Evolutionary conservation across 1,284 basidiomycete species (phyloP).

Genomic region (Athelia sp.): DNA sequence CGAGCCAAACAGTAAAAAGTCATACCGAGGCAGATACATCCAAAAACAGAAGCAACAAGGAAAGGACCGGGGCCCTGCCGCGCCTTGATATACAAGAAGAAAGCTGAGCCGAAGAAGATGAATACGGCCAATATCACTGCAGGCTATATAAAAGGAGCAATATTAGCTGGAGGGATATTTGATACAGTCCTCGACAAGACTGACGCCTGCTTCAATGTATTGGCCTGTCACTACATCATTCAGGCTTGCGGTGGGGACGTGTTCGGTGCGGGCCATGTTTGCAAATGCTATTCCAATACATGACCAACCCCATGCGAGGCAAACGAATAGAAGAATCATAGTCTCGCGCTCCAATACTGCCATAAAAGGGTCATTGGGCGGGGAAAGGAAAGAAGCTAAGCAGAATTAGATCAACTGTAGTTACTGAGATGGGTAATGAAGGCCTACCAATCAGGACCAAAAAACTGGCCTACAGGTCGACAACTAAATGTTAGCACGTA

Average conservation of each 20-base stretch:
- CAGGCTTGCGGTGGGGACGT: slow-evolving; percentile 33
- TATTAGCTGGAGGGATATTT: background rate
- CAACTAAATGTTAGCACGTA: slow-evolving; percentile 5
- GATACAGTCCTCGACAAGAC: slow-evolving; percentile 14
- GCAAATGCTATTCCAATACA: slow-evolving; percentile 66
- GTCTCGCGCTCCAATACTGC: slow-evolving; percentile 67
- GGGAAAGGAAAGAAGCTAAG: slow-evolving; percentile 55
- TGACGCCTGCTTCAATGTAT: slow-evolving; percentile 56
- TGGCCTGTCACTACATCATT: slow-evolving; percentile 39
- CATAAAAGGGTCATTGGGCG: slow-evolving; percentile 65
- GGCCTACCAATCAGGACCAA: slow-evolving; percentile 56
- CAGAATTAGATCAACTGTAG: slow-evolving; percentile 1
- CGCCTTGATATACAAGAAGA: slow-evolving; percentile 64
- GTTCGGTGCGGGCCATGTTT: slow-evolving; percentile 47
- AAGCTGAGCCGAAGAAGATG: slow-evolving; percentile 56
- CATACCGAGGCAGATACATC: slow-evolving; percentile 51
- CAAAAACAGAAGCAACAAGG: slow-evolving; percentile 52
- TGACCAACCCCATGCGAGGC: slow-evolving; percentile 60
- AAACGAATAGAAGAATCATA: slow-evolving; percentile 49
- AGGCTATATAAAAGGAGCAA: slow-evolving; percentile 36
- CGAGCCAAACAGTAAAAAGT: background rate
- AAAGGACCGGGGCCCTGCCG: slow-evolving; percentile 64
- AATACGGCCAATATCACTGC: slow-evolving; percentile 61
- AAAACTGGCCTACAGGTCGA: slow-evolving; percentile 49
- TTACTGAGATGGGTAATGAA: slow-evolving; percentile 1